These are phyloP conservation scores for Ophioceras dolichostomum DNA, from an alignment of 2,329 filamentous ascomycete genomes.

Conservation along the genomic window DNA sequence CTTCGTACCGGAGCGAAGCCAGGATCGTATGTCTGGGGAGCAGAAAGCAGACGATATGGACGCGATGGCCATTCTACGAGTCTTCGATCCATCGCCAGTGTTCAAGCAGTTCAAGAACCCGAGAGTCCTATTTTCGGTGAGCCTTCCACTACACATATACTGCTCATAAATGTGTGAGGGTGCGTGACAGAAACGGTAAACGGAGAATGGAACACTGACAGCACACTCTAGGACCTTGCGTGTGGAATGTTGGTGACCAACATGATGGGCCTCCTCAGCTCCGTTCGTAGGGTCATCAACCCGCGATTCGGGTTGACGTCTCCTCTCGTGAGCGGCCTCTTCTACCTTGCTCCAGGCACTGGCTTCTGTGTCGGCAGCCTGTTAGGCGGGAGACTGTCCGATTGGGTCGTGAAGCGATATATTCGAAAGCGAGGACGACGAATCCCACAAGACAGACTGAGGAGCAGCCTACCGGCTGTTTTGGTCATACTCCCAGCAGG, in stretches of 20 bases:
- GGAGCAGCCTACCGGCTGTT: slow-evolving; percentile 44
- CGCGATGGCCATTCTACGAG: background rate
- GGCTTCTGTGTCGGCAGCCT: slow-evolving; percentile 61
- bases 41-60: background rate
- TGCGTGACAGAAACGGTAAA: too few species aligned
- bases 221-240: slow-evolving; percentile 12
- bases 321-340: slow-evolving; percentile 56
- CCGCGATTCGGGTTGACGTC: slow-evolving; percentile 57
- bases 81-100: slow-evolving; percentile 3
- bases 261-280: slow-evolving; percentile 49
- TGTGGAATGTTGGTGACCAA: slow-evolving; percentile 55
- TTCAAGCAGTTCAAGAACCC: slow-evolving; percentile 4
- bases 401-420: slow-evolving; percentile 52
- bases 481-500: slow-evolving; percentile 45
- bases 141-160: too few species aligned
- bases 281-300: slow-evolving; percentile 62
- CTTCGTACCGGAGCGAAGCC: slow-evolving; percentile 10
- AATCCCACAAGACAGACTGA: slow-evolving; percentile 56
- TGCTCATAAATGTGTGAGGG: too few species aligned
- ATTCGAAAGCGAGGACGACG: slow-evolving; percentile 48
- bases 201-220: too few species aligned
- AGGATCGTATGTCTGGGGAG: slow-evolving; percentile 5
- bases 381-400: slow-evolving; percentile 60
- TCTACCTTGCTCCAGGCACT: slow-evolving; percentile 61
- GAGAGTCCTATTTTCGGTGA: slow-evolving; percentile 1